Conservation (phyloP, 2,329 filamentous ascomycete species). For the Hysterium pulicare region DNA sequence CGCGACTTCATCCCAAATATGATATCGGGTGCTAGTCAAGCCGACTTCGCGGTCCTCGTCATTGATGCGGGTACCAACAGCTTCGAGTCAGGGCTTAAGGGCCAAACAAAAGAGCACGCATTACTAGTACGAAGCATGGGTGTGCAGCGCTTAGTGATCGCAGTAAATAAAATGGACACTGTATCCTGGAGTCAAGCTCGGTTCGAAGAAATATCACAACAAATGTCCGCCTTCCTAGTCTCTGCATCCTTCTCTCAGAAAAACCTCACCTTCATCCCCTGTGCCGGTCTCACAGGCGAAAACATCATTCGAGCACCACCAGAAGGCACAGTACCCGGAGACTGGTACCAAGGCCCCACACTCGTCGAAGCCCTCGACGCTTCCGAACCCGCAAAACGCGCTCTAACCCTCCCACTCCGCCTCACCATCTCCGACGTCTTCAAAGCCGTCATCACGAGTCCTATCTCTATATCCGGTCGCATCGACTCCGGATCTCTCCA, state of each 20-base stretch:
- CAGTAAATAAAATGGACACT: conserved; percentile 92
- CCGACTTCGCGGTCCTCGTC: conserved; percentile 91
- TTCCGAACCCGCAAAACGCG: conserved; percentile 69
- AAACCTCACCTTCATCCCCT: conserved; percentile 82
- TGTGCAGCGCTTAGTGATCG: conserved; percentile 81
- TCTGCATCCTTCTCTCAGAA: conserved; percentile 78
- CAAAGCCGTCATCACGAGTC: conserved; percentile 72
- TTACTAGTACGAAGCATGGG: conserved; percentile 87
- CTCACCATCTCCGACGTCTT: conserved; percentile 88
- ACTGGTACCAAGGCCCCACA: conserved; percentile 80
- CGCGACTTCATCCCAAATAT: conserved; percentile 97
- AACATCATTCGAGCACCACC: conserved; percentile 64
- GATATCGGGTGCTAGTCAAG: conserved; percentile 95
- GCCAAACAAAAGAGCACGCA: conserved; percentile 92
- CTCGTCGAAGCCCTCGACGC: conserved; percentile 80
- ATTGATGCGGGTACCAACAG: conserved; percentile 88
- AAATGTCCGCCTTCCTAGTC: conserved; percentile 77
- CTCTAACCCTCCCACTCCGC: conserved; percentile 74
- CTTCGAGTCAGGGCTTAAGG: conserved; percentile 89
- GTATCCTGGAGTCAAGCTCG: conserved; percentile 77
- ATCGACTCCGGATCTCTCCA: conserved; percentile 83
- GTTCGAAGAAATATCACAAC: conserved; percentile 80
- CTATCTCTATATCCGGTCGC: conserved; percentile 80
- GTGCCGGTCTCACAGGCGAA: conserved; percentile 83
- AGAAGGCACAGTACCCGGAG: conserved; percentile 73